Evolutionary conservation across 208 protist species (phyloP), one percentile per base, ranked within the genome.

Genomic region (Acanthamoeba sp.): DNA sequence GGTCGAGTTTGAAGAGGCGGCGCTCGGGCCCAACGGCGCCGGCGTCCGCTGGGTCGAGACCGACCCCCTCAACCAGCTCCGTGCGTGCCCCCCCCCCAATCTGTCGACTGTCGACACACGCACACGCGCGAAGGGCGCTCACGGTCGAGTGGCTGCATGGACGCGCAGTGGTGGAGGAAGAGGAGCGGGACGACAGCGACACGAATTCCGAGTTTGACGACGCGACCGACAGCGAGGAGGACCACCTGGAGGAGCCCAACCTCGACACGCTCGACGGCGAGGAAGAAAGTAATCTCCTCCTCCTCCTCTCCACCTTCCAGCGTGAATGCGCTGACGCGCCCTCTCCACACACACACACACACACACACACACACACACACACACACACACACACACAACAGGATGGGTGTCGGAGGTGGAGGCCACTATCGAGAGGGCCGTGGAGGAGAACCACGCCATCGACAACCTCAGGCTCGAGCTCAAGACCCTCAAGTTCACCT

Each of bases 381-480:
- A n/a, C n/a, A n/a, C n/a, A n/a, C n/a, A n/a, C n/a, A n/a, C n/a
- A n/a, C n/a, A n/a, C n/a, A n/a, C n/a, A n/a, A n/a, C n/a, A n/a
- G n/a, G n/a, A n/a, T 90, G 82, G 82, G 82, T 90, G 82, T 90
- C 82, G 50, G 82, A 90, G 82, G 82, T 90, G 50, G 82, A 42
- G 34, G 82, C 82, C 20, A 90, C 82, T 4, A 29, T 90, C 45
- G 45, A 42, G n/a, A 32, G 82, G n/a, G 82, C 82, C 32, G 82
- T 90, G 82, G 82, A 90, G 50, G 82, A 90, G 50, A 64, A 64
- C 82, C 82, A 90, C 52, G 82, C 82, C 82, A 50, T 90, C 38
- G 82, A 90, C 38, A 90, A 90, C 38, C 82, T 90, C 20, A 66
- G 82, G 50, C 82, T 90, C 42, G 82, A 90, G n/a, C 38, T 62